Evolutionary conservation across 176 grass and related monocot genomes (phyloP), one percentile per base, ranked within the genome.

Genomic region (Saccharum officinarum): DNA sequence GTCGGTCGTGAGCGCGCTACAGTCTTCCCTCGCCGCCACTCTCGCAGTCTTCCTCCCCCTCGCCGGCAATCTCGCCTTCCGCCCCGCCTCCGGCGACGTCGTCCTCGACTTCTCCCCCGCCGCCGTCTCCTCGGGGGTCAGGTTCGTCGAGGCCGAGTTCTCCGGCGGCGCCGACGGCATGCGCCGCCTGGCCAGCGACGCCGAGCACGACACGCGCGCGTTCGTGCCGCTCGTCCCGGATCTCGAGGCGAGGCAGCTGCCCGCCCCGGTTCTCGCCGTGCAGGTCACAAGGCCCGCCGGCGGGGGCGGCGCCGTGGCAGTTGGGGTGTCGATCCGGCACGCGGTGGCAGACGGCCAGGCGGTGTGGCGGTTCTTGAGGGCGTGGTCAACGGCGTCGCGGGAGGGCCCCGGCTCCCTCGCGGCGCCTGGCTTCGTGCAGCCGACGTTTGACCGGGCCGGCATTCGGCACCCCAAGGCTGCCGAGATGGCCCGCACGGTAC

Each of bases 321-420:
- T 94, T 6, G 89, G 89, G 14, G 81, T 85, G 18, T 63, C 86
- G 65, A 20, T 86, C 16, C 82, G 42, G 45, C 89, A 94, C 64
- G 47, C 82, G 38, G 82, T 64, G 12, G 87, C 68, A 10, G 92
- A 94, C 69, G 92, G 92, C 3, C 70, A 64, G 10, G 66, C 85
- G 3, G 45, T 93, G 25, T 93, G 91, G 91, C 41, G 17, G 69
- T 94, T 94, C 68, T 47, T 91, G 69, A 76, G 50, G 8, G 84
- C 82, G 16, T 94, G 92, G 88, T 75, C 89, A 36, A 28, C 18
- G 52, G 76, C 80, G n/a, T 76, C 86, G 25, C 75, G 69, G 22
- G 85, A 20, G 18, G 84, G 67, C 39, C 10, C 41, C 37, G 67
- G 14, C 28, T 62, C 57, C 49, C 71, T 45, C 0, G 39, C 42